Evolutionary conservation across 225 moss, liverwort and hornwort species (phyloP).

Genomic region (Ulota crispa): DNA sequence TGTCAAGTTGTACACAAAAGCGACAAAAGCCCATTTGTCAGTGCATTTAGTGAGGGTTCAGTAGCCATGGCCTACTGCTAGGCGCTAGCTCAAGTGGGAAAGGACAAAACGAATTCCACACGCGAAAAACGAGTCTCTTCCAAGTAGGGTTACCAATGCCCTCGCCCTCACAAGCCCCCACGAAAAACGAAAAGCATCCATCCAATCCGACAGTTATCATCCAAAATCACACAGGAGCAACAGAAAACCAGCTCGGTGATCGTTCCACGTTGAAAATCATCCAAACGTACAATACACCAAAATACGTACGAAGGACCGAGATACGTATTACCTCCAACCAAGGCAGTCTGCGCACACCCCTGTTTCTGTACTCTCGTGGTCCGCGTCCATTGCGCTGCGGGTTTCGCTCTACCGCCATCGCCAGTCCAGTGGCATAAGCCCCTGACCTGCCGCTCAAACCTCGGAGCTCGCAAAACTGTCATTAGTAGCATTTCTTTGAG

Average conservation of each 20-base stretch:
- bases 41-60: not conserved
- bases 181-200: not conserved
- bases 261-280: not conserved
- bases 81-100: not conserved
- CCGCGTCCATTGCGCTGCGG: not conserved
- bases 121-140: not conserved
- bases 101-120: not conserved
- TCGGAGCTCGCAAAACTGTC: not conserved
- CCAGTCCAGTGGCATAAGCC: not conserved
- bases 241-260: too few species aligned
- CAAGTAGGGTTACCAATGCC: not conserved
- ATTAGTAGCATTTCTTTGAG: not conserved
- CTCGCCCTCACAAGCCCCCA: not conserved
- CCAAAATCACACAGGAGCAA: too few species aligned
- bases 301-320: not conserved
- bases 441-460: accelerated
- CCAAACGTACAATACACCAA: not conserved
- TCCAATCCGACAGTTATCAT: not conserved
- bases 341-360: not conserved
- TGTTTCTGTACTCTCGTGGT: not conserved
- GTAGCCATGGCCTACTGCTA: not conserved
- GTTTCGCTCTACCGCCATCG: constrained; percentile 23
- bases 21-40: not conserved
- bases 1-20: not conserved
- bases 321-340: not conserved